Evolutionary conservation across 768 basidiomycete species (phyloP), one percentile per base, ranked within the genome.

Genomic region (Podaxis sp.): DNA sequence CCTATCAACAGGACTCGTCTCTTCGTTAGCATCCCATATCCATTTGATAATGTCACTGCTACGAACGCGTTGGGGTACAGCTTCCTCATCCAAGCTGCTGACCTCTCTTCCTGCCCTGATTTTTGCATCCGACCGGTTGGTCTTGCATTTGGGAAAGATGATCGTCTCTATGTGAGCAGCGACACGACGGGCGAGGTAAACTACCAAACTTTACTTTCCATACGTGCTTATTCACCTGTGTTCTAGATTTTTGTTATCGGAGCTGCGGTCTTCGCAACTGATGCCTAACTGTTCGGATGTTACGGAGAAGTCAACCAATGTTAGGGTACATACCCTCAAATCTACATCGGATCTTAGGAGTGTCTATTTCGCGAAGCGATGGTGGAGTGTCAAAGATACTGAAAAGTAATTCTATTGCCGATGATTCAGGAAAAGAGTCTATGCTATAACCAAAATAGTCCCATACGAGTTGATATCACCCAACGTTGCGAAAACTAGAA

Each of bases 111-210:
- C 2, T 80, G 79, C 59, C 78, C 79, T 0, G 76, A 75, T n/a
- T 75, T 53, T 19, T 80, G 80, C 64, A 79, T 81, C 13, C 69
- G 79, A 6, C 80, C 79, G n/a, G 80, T 78, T 7, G 80, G 80
- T 7, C 70, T 82, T 7, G 76, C 72, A 9, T 81, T 81, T 65
- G 72, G 72, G 2, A 64, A 57, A 13, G 74, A 75, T 48, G 76
- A 75, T 26, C 64, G 67, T 15, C 59, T 80, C 40, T 80, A 72
- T 60, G 77, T 77, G n/a, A 82, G 74, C 46, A 79, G 78, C 59
- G 79, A 80, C 68, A 67, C 73, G 5, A 81, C 76, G 64, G 77
- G 80, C 49, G 80, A 82, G 75, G 78, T 76, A 52, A 17, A 74
- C 62, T 39, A 19, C 3, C 36, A 2, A 24, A 48, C 6, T 9